These are phyloP conservation scores for Penicillium samsonianum DNA, from an alignment of 495 filamentous ascomycete genomes.

Conservation along the genomic window DNA sequence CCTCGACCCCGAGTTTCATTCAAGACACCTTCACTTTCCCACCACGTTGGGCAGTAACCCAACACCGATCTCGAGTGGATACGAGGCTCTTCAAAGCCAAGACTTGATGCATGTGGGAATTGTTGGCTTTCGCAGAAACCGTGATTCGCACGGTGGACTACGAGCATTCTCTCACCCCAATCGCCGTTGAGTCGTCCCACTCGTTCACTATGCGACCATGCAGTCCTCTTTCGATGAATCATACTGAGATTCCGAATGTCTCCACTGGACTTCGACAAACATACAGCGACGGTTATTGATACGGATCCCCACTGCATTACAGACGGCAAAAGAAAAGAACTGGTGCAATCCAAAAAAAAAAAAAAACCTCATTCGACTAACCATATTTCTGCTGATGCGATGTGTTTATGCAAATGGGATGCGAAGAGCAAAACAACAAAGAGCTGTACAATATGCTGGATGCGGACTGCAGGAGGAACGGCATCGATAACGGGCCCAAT, in stretches of 20 bases:
- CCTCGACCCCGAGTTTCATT: not conserved
- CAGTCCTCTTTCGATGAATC: not conserved
- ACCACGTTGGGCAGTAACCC: not conserved
- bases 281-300: not conserved
- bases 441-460: slow-evolving; percentile 1
- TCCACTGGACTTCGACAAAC: not conserved
- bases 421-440: slow-evolving; percentile 13
- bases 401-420: slow-evolving; percentile 19
- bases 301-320: not conserved
- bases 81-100: not conserved
- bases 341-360: slow-evolving; percentile 4
- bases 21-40: not conserved
- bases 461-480: too few species aligned
- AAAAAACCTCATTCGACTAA: slow-evolving; percentile 26
- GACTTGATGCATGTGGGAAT: not conserved
- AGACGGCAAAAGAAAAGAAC: slow-evolving; percentile 1
- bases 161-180: not conserved
- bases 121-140: not conserved
- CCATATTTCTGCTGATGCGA: slow-evolving; percentile 24
- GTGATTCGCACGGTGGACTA: slow-evolving; percentile 1
- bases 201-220: slow-evolving; percentile 8
- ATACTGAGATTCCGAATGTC: not conserved
- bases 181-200: not conserved
- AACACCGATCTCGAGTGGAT: not conserved
- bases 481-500: not conserved